A percentile compares a stretch with the other conserved stretches of the same genome.
These are phyloP conservation scores for Ambrosiella cleistominuta DNA, from an alignment of 2,329 filamentous ascomycete genomes.

Conservation along the genomic window DNA sequence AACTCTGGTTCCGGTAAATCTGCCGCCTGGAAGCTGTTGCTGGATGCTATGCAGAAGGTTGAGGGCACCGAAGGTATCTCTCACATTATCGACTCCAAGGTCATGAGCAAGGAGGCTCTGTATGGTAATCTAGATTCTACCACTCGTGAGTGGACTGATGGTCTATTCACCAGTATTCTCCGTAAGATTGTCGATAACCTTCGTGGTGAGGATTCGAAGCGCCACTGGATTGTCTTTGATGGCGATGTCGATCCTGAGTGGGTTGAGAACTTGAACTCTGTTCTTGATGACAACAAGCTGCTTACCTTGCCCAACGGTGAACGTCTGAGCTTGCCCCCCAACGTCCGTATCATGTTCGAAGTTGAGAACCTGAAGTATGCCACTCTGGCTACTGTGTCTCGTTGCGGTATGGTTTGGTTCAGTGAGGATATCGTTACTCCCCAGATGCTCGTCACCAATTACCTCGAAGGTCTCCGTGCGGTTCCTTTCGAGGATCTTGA, in stretches of 20 bases:
- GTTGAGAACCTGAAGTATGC: conserved; percentile 96
- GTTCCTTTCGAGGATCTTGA: conserved; percentile 88
- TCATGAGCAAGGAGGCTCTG: conserved; percentile 97
- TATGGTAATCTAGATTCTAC: conserved; percentile 94
- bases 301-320: conserved; percentile 95
- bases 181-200: conserved; percentile 98
- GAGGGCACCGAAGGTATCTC: conserved; percentile 87
- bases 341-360: conserved; percentile 99
- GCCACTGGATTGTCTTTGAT: conserved; percentile 99
- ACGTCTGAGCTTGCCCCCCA: conserved; percentile 80
- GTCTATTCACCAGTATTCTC: conserved; percentile 91
- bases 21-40: conserved; percentile 77
- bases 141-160: conserved; percentile 96
- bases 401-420: conserved; percentile 99
- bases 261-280: conserved; percentile 99
- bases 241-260: conserved; percentile 98
- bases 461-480: conserved; percentile 65
- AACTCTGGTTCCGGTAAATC: conserved; percentile 97
- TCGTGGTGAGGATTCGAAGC: conserved; percentile 86
- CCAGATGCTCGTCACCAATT: conserved; percentile 82
- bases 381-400: conserved; percentile 94
- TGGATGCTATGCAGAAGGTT: conserved; percentile 78
- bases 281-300: conserved; percentile 96
- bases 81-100: conserved; percentile 97
- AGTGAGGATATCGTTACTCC: conserved; percentile 93